phyloP scores from a whole-genome alignment of 257 asterid genomes.

The Schizonepeta tenuifolia region DNA sequence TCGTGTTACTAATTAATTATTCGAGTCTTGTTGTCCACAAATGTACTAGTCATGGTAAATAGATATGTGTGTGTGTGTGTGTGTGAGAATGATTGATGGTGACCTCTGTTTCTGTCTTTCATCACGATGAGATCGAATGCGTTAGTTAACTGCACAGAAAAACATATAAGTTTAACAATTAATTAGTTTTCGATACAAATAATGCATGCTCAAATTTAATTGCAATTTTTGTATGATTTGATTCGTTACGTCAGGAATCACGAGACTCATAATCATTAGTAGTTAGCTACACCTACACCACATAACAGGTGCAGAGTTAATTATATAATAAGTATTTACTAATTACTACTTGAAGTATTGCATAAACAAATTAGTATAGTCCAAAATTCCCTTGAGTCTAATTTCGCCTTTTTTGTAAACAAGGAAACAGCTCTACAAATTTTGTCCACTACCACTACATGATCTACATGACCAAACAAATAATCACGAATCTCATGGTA shows the following conservation, averaged over 20 bases:
- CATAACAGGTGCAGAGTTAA: conserved; percentile 15
- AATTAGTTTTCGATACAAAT: neutral
- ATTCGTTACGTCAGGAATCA: conserved; percentile 27
- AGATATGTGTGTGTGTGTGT: neutral
- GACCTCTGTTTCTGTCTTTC: conserved; percentile 21
- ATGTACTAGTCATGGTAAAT: neutral
- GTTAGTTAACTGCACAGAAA: neutral
- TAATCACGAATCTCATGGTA: conserved; percentile 2
- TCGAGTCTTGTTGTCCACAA: conserved; percentile 25
- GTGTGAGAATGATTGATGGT: conserved; percentile 33
- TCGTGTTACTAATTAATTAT: neutral
- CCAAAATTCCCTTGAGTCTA: conserved; percentile 32
- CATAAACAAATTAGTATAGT: conserved; percentile 10
- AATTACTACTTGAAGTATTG: no score
- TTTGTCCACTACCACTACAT: conserved; percentile 49
- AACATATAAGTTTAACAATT: neutral
- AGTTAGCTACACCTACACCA: neutral
- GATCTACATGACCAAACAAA: conserved; percentile 27
- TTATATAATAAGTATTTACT: no score
- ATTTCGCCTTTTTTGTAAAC: neutral
- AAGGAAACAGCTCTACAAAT: conserved; percentile 44
- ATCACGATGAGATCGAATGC: neutral
- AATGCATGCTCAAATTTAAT: neutral
- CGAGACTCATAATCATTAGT: conserved; percentile 33
- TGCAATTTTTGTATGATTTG: neutral